phyloP scores from a whole-genome alignment of 352 stramenopile species.

The Phytophthora sansomeana region DNA sequence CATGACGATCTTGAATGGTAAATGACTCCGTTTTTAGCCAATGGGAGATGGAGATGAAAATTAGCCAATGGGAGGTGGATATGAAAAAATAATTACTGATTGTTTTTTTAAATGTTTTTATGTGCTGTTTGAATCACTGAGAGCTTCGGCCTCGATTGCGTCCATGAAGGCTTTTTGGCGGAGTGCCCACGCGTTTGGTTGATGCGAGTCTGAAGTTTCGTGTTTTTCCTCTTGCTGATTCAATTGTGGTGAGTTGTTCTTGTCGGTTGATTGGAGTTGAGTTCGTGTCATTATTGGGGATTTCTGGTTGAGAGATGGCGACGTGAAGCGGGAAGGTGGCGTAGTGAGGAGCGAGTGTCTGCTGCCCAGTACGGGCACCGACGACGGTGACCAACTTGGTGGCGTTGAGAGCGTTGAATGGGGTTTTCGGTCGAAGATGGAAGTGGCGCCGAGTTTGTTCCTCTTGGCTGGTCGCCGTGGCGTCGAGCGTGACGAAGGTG shows the following conservation, averaged over 20 bases:
- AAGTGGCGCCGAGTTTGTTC: constrained; percentile 1
- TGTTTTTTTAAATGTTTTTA: constrained; percentile 5
- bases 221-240: not conserved
- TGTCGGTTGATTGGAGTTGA: not conserved
- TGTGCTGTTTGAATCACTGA: not conserved
- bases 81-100: too few relatives aligned
- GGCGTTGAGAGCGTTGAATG: not conserved
- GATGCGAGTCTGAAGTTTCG: not conserved
- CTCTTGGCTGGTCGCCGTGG: constrained; percentile 20
- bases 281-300: not conserved
- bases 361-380: not conserved
- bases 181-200: constrained; percentile 3
- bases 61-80: too few relatives aligned
- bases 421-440: not conserved
- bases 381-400: constrained; percentile 10
- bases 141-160: constrained; percentile 24
- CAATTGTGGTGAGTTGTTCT: not conserved
- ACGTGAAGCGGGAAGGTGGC: not conserved
- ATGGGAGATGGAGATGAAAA: not conserved
- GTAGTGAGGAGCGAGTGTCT: not conserved
- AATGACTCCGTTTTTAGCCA: not conserved
- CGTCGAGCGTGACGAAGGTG: constrained; percentile 9
- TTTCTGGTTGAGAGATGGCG: constrained; percentile 2
- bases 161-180: constrained; percentile 29
- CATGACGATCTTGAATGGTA: constrained; percentile 18